Base-by-base conservation (phyloP, 1,284 basidiomycete species). In the Schizophyllum commune region DNA sequence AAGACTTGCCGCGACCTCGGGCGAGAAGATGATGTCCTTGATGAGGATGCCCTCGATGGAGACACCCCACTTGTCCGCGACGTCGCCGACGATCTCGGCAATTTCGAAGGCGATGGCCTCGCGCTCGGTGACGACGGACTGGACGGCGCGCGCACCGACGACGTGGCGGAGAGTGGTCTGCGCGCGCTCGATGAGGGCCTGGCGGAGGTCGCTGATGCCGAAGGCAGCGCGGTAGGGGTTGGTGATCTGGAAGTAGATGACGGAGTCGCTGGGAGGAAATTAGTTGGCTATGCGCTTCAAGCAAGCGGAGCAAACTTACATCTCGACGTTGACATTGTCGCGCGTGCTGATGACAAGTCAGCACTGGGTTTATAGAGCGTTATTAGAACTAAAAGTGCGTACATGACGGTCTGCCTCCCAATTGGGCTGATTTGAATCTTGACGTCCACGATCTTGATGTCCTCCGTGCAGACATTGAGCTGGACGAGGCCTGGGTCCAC, bases 31-130 rank as follows among this genome's bases (percentile, higher is more conserved):
- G 77, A 95, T 93, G 74, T 96, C 93, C 77, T 93, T 92, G 79
- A 91, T 94, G 76, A 97, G 84, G 76, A 98, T 96, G 59, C 91
- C 91, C 75, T 97, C 94, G 72, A 97, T 94, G 33, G 90, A 83
- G 56, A 98, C 95, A 74, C 96, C 96, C 96, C 96, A 98, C 75
- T 94, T 81, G 69, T 92, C 90, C 15, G 91, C 90, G 57, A 92
- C 82, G 72, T 95, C 84, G 60, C 91, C 86, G 20, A 97, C 92
- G 62, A 98, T 96, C 73, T 97, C 94, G 59, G 94, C 94, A 61
- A 98, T 96, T 74, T 98, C 96, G 69, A 90, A 90, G 1, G 96
- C 96, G 65, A 98, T 94, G 60, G 93, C 94, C 72, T 98, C 96
- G 65, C 96, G 91, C 76, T 98, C 96, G n/a, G 88, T 89, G 65